Evolutionary conservation across 2,329 filamentous ascomycete species (phyloP).

Genomic region (Penicillium sp.): DNA sequence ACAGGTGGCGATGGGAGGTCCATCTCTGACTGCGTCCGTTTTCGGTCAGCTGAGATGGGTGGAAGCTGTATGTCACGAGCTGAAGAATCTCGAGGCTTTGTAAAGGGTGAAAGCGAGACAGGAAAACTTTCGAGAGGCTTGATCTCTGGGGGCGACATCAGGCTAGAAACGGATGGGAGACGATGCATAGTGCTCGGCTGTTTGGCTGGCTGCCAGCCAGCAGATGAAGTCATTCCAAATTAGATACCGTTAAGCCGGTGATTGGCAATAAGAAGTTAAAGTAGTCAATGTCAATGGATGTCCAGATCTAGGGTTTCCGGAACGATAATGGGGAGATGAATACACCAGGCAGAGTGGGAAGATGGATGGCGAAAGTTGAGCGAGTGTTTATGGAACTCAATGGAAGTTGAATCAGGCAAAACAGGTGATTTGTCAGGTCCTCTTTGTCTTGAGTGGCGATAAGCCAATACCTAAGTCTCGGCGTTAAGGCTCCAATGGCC

Average conservation of each 20-base stretch:
- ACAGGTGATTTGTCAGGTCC: conserved; percentile 22
- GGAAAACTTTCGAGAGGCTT: conserved; percentile 52
- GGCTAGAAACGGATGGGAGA: conserved; percentile 43
- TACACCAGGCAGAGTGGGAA: not conserved
- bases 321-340: conserved; percentile 1
- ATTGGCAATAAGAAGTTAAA: not conserved
- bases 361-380: conserved; percentile 5
- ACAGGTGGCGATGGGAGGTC: conserved; percentile 47
- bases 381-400: conserved; percentile 20
- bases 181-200: conserved; percentile 38
- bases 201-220: conserved; percentile 23
- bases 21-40: conserved; percentile 44
- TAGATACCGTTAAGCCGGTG: not conserved
- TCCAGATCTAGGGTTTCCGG: not conserved
- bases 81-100: conserved; percentile 29
- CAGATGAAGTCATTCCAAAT: conserved; percentile 29
- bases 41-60: conserved; percentile 43
- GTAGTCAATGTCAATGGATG: not conserved
- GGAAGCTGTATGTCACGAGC: conserved; percentile 37
- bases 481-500: conserved; percentile 21
- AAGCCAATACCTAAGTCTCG: conserved; percentile 11
- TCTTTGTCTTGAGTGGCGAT: conserved; percentile 20
- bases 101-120: conserved; percentile 28
- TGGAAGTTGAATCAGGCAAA: conserved; percentile 20
- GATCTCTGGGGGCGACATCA: conserved; percentile 48